Percentiles rank a stretch among this genome's conserved stretches.
Evolutionary conservation across 768 basidiomycete species (phyloP).

Genomic region (Tricholoma terreum): DNA sequence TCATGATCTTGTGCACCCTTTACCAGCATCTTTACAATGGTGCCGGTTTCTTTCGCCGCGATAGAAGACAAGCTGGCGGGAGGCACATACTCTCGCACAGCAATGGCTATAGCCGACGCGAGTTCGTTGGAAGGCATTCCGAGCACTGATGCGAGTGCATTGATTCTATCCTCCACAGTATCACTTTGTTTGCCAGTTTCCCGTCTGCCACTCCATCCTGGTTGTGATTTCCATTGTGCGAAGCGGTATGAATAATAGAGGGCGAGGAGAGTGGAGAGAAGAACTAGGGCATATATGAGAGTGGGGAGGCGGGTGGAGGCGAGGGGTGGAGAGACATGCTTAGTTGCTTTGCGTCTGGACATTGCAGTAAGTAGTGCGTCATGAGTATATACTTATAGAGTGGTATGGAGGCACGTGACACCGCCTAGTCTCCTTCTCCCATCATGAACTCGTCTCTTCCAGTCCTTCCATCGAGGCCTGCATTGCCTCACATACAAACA

Average conservation of each 20-base stretch:
- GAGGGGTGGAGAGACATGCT: conserved; percentile 43
- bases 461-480: conserved; percentile 59
- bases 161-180: conserved; percentile 53
- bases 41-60: conserved; percentile 44
- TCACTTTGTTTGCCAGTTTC: conserved; percentile 5
- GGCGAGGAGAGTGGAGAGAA: conserved; percentile 39
- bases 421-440: conserved; percentile 7
- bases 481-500: conserved; percentile 65
- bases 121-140: conserved; percentile 61
- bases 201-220: conserved; percentile 26
- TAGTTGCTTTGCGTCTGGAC: conserved; percentile 12
- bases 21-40: conserved; percentile 40
- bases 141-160: conserved; percentile 57
- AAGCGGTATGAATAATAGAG: conserved; percentile 52
- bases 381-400: no score
- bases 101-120: conserved; percentile 60
- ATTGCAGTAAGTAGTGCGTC: no score
- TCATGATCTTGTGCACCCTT: conserved; percentile 11
- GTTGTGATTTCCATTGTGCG: conserved; percentile 47
- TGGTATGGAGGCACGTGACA: no score
- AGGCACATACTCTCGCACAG: conserved; percentile 56
- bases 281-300: conserved; percentile 49
- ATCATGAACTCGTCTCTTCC: conserved; percentile 47
- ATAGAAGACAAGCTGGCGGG: conserved; percentile 58
- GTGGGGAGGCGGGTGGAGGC: conserved; percentile 39